Evolutionary conservation across 805 yeast genomes (phyloP).

Genomic region (Pichia occidentalis): DNA sequence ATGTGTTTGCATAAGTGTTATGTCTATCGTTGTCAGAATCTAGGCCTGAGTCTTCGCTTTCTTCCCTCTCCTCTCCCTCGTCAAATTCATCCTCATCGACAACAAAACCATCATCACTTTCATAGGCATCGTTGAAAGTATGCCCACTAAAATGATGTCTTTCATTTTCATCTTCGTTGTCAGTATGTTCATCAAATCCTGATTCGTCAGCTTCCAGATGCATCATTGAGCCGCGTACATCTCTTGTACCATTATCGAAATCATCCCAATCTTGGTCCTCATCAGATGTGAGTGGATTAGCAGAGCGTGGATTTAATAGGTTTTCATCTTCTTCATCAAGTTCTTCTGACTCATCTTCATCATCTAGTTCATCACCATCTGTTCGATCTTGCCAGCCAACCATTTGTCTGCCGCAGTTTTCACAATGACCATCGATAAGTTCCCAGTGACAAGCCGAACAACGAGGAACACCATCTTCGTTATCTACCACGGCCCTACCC

Average conservation of each 20-base stretch:
- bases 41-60: constrained; percentile 1
- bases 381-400: constrained; percentile 16
- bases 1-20: background rate
- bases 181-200: constrained; percentile 2
- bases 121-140: constrained; percentile 4
- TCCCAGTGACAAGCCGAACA: constrained; percentile 81
- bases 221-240: background rate
- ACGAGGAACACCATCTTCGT: constrained; percentile 65
- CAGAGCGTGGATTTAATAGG: background rate
- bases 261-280: constrained; percentile 9
- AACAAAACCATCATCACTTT: constrained; percentile 16
- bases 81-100: constrained; percentile 13
- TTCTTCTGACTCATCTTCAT: constrained; percentile 9
- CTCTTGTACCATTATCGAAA: constrained; percentile 10
- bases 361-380: constrained; percentile 14
- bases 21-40: background rate
- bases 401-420: constrained; percentile 59
- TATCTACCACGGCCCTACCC: constrained; percentile 49
- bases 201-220: constrained; percentile 5
- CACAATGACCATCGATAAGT: constrained; percentile 57
- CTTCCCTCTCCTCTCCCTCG: constrained; percentile 5
- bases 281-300: constrained; percentile 3
- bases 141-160: background rate
- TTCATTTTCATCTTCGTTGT: constrained; percentile 3
- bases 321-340: constrained; percentile 2